Percentiles rank a stretch among this genome's conserved stretches.
Conservation (phyloP, 2,329 filamentous ascomycete genomes). For the Furcasterigmium furcatum region DNA sequence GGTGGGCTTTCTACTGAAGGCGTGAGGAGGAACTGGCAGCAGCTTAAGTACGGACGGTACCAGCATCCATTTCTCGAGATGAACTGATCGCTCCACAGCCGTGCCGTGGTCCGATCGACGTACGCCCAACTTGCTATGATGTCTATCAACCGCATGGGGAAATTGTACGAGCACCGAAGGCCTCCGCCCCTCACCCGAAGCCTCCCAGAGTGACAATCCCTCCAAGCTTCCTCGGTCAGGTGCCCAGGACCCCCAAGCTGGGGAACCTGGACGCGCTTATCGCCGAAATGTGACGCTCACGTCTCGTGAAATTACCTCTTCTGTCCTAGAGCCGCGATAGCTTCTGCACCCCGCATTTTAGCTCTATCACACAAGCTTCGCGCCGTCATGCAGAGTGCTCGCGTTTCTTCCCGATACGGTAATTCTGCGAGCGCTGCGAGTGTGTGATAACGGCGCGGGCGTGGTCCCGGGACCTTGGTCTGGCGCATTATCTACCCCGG, state of each 20-base stretch:
- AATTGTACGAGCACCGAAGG: too few species aligned
- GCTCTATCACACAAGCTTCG: constrained; percentile 2
- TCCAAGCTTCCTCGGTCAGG: too few species aligned
- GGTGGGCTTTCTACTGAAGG: neutral
- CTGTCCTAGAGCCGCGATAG: neutral
- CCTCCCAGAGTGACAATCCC: too few species aligned
- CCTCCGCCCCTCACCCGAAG: too few species aligned
- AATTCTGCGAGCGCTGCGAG: constrained; percentile 1
- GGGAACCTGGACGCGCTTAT: neutral
- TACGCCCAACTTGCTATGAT: too few species aligned
- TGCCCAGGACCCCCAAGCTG: too few species aligned
- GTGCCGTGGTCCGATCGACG: too few species aligned
- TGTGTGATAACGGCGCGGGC: neutral
- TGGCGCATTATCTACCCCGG: neutral
- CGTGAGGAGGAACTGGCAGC: neutral
- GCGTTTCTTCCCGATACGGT: neutral
- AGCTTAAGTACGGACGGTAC: neutral
- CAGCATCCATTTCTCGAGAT: too few species aligned
- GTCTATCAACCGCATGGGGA: too few species aligned
- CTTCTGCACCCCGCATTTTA: constrained; percentile 3
- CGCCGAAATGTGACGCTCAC: neutral
- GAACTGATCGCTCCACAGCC: too few species aligned
- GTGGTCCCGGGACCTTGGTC: neutral
- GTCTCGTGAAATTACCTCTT: constrained; percentile 1
- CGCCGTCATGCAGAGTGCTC: neutral